phyloP scores from a whole-genome alignment of 148 eudicot genomes.

The Cornus kousa region DNA sequence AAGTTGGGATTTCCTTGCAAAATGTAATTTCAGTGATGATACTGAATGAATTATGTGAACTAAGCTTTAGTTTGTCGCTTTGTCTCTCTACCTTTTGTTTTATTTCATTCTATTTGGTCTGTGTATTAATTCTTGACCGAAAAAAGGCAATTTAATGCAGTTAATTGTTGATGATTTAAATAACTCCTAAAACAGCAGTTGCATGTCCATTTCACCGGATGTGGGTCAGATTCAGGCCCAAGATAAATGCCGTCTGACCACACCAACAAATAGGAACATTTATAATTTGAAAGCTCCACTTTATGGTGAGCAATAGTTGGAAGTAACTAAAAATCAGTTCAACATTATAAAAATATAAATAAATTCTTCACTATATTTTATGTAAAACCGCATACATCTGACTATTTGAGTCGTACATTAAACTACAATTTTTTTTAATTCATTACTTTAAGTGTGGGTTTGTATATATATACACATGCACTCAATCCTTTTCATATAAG shows the following conservation, averaged over 20 bases:
- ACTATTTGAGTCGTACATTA: too few relatives aligned
- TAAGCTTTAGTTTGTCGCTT: neutral
- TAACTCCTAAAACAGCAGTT: neutral
- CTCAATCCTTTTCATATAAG: too few relatives aligned
- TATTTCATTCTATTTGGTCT: too few relatives aligned
- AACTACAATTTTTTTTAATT: too few relatives aligned
- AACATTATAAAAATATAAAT: too few relatives aligned
- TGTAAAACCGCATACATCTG: neutral
- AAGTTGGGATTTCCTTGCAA: constrained; percentile 23
- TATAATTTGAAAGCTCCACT: neutral
- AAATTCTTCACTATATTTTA: neutral
- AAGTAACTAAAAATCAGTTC: neutral
- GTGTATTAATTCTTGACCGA: neutral
- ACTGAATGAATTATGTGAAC: constrained; percentile 13
- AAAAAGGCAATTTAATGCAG: too few relatives aligned
- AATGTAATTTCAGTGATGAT: constrained; percentile 20
- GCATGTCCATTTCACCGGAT: neutral
- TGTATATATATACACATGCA: too few relatives aligned
- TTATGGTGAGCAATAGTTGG: neutral
- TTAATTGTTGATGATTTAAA: neutral
- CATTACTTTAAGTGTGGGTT: too few relatives aligned
- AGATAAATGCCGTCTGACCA: neutral
- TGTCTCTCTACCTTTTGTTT: too few relatives aligned
- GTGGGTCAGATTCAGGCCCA: neutral
- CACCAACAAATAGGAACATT: too few relatives aligned